Conservation (phyloP, 108 stramenopile species). For the Nannochloropsis oceanica region DNA sequence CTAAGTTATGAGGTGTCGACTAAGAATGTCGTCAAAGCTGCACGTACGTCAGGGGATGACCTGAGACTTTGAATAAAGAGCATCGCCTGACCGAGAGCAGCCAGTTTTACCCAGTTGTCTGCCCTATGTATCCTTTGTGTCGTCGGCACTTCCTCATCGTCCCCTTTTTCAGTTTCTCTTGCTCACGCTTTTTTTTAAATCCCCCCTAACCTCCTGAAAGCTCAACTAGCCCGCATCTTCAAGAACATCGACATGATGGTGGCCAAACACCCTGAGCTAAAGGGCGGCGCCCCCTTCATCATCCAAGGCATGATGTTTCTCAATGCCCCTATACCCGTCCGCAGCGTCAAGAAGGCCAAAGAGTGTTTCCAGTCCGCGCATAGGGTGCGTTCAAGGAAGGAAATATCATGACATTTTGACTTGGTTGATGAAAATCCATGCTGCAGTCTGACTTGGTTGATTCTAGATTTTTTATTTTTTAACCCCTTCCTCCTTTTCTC, state of each 20-base stretch:
- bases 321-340: background rate
- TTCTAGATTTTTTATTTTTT: background rate
- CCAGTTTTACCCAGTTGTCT: no score
- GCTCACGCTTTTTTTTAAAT: background rate
- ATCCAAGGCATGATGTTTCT: background rate
- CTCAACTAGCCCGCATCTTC: background rate
- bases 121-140: no score
- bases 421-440: background rate
- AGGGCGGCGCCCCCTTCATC: background rate
- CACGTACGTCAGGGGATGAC: background rate
- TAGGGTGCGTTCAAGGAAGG: background rate
- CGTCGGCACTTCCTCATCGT: no score
- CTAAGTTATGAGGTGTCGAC: background rate
- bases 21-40: background rate
- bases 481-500: background rate
- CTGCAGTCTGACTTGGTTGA: background rate
- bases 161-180: no score
- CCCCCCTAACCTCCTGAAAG: background rate
- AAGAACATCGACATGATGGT: background rate
- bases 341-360: background rate
- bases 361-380: background rate
- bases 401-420: no score
- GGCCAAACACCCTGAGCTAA: background rate
- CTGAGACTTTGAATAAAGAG: no score
- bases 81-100: no score